Base-by-base conservation (phyloP, 139 green algal species). In the Coccomyxa sp. region DNA sequence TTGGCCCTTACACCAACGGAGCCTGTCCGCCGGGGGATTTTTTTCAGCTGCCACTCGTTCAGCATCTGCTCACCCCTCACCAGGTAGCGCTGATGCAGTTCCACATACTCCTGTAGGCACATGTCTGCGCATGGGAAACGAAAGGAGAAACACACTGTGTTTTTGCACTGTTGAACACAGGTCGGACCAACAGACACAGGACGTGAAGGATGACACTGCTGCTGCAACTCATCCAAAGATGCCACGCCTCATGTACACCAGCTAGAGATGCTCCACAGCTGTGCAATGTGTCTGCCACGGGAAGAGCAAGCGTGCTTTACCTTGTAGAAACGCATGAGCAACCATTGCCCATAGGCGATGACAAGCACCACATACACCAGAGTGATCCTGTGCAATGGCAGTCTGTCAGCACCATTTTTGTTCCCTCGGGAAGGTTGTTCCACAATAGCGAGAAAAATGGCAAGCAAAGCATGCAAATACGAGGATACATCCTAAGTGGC, bases 321-420 rank as follows among this genome's bases (percentile, higher is more conserved):
- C 71, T 77, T 31, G 78, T 82, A 82, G 57, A 74, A 82, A 0
- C 78, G 21, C 17, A 66, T 38, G 30, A 82, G 51, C 78, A 82
- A 57, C 51, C 51, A 82, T 13, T 25, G 25, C 7, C 25, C 51
- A 14, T 74, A 82, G 51, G 57, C 57, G 13, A 67, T 23, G 16
- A 67, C 78, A 14, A 28, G 21, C 12, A 30, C 38, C 51, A 82
- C 57, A 67, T 51, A 82, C 78, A 31, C 78, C 16, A 28, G 76
- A 23, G 57, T 13, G 0, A 71, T 57, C 71, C 71, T 77, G 71
- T n/a, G 27, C 18, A 9, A 21, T 25, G 63, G 1, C 63, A 71
- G 63, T 16, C 60, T 68, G 60, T 25, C 63, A 28, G 18, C 21
- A 11, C 9, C 63, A 21, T 15, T 71, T 1, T 71, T 25, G 1